Percentiles rank a stretch among this genome's conserved stretches.
Conservation (phyloP, 305 asterid genomes). For the Fraxinus xanthoxyloides region DNA sequence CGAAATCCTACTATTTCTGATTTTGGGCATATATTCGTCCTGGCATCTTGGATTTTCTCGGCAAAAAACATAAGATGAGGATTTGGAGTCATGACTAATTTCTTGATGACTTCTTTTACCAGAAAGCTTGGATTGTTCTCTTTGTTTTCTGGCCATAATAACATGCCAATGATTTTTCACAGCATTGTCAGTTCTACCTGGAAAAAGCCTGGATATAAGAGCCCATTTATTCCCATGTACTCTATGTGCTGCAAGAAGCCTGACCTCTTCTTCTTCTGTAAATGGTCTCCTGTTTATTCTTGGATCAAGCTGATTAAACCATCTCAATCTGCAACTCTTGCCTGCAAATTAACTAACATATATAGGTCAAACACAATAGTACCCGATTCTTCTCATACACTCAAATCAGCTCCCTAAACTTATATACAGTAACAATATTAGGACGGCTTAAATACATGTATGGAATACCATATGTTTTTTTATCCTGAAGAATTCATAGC, state of each 20-base stretch:
- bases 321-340: constrained; percentile 90
- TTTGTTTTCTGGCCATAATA: constrained; percentile 86
- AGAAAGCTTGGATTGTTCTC: constrained; percentile 62
- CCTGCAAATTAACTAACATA: constrained; percentile 37
- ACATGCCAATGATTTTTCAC: constrained; percentile 97
- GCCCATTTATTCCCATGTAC: constrained; percentile 94
- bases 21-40: constrained; percentile 41
- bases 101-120: constrained; percentile 44
- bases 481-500: not conserved
- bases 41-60: constrained; percentile 24
- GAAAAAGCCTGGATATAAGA: constrained; percentile 81
- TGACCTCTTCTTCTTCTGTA: constrained; percentile 82
- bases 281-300: constrained; percentile 87
- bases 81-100: constrained; percentile 25
- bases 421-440: not conserved
- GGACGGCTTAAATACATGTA: not conserved
- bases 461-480: not conserved
- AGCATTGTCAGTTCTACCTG: constrained; percentile 93
- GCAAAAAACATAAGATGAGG: constrained; percentile 32
- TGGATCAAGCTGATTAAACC: constrained; percentile 96
- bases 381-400: not conserved
- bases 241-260: constrained; percentile 76
- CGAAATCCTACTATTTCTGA: constrained; percentile 39
- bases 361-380: not conserved
- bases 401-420: not conserved